Percentiles rank a stretch among this genome's conserved stretches.
These are phyloP conservation scores for Epichloe baconii DNA, from an alignment of 2,329 filamentous ascomycete genomes.

Conservation along the genomic window DNA sequence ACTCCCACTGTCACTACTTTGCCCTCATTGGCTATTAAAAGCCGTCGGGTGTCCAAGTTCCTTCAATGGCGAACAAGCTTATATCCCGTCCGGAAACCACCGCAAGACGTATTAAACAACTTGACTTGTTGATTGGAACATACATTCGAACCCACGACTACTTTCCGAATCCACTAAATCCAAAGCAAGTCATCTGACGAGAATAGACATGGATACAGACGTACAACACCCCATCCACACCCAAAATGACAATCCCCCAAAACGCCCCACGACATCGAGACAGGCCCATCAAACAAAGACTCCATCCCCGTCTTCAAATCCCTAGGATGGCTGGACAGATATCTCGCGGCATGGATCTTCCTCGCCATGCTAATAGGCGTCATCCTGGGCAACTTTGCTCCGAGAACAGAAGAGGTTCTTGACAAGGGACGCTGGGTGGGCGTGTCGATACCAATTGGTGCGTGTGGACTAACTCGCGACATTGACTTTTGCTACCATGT, in stretches of 20 bases:
- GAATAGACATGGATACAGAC: neutral
- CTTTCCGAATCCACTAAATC: too few relatives aligned
- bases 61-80: too few relatives aligned
- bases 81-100: too few relatives aligned
- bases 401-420: conserved; percentile 44
- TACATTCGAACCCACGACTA: too few relatives aligned
- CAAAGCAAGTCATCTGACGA: too few relatives aligned
- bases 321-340: conserved; percentile 47
- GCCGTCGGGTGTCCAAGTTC: neutral
- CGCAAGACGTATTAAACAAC: too few relatives aligned
- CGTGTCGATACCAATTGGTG: conserved; percentile 53
- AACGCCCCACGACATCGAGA: neutral
- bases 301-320: conserved; percentile 34
- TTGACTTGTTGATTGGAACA: too few relatives aligned
- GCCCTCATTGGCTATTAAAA: neutral
- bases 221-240: neutral
- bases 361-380: conserved; percentile 68
- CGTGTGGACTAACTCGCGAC: neutral
- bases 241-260: neutral
- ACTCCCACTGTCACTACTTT: neutral
- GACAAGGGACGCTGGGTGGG: conserved; percentile 61
- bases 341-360: conserved; percentile 60
- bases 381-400: conserved; percentile 62
- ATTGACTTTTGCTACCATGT: too few relatives aligned
- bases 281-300: neutral